Percentiles rank a stretch among this genome's conserved stretches.
Conservation (phyloP, 2,329 filamentous ascomycete genomes). For the Monosporascus sp. region DNA sequence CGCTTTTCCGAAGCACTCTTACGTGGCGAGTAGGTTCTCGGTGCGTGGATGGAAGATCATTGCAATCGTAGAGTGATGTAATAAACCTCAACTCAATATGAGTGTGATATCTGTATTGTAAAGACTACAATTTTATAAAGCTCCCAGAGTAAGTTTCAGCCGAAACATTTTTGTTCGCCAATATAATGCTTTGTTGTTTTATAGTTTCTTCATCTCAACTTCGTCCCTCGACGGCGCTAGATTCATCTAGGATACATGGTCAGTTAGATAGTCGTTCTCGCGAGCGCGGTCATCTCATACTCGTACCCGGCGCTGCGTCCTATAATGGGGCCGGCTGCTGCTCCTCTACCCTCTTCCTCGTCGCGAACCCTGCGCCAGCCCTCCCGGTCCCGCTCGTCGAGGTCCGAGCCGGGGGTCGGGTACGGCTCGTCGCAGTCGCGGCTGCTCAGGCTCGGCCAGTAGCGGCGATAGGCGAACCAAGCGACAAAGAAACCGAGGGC, state of each 20-base stretch:
- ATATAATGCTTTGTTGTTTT: no score
- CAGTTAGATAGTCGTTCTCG: constrained; percentile 1
- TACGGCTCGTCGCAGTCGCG: constrained; percentile 53
- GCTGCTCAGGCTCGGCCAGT: constrained; percentile 54
- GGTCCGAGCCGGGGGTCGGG: constrained; percentile 37
- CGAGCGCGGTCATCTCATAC: constrained; percentile 1
- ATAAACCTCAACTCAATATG: no score
- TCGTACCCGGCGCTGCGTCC: constrained; percentile 27
- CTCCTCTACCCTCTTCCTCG: constrained; percentile 40
- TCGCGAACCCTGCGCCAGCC: constrained; percentile 43
- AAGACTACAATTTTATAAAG: no score
- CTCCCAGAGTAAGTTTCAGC: no score
- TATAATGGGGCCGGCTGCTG: constrained; percentile 15
- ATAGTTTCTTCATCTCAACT: no score
- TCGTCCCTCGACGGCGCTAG: neutral
- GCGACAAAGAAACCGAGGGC: constrained; percentile 55
- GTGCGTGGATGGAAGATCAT: no score
- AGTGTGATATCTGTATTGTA: no score
- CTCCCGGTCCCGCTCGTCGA: constrained; percentile 14
- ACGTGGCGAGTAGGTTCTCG: no score
- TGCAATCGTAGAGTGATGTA: no score
- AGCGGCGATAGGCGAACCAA: constrained; percentile 61
- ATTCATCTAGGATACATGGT: constrained; percentile 17
- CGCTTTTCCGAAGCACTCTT: constrained; percentile 11
- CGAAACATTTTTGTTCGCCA: no score